phyloP scores from a whole-genome alignment of 1,284 basidiomycete species.

The Rhodotorula sp. region DNA sequence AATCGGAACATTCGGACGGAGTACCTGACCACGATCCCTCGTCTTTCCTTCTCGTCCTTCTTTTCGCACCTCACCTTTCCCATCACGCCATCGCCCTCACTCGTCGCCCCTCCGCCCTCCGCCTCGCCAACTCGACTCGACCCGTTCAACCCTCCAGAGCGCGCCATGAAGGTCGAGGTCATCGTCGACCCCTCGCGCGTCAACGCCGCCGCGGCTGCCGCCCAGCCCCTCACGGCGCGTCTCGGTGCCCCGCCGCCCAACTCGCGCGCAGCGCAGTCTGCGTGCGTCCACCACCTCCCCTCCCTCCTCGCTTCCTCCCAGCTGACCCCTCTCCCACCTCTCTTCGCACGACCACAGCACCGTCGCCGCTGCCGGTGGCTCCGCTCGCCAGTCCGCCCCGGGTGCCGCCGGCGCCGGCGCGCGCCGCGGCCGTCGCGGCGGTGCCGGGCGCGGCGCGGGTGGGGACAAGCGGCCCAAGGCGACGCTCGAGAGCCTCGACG shows the following conservation, averaged over 20 bases:
- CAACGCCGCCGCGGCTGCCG: slow-evolving; percentile 50
- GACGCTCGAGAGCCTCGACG: slow-evolving; percentile 61
- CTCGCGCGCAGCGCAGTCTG: slow-evolving; percentile 39
- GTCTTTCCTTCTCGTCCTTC: neutral
- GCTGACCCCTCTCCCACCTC: neutral
- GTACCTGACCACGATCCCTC: neutral
- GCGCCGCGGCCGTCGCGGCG: slow-evolving; percentile 47
- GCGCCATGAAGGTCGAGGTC: slow-evolving; percentile 98
- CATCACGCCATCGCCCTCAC: neutral
- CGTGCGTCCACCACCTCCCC: slow-evolving; percentile 23
- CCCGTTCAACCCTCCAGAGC: slow-evolving; percentile 61
- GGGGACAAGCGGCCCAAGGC: slow-evolving; percentile 51
- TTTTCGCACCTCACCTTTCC: neutral
- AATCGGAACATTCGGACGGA: too few relatives aligned
- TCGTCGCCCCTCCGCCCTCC: neutral
- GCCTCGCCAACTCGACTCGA: neutral
- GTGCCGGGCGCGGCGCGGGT: neutral
- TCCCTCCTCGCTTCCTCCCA: neutral
- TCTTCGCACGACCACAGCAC: slow-evolving; percentile 8
- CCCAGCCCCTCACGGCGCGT: slow-evolving; percentile 43
- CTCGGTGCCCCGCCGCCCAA: slow-evolving; percentile 56
- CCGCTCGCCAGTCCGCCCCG: slow-evolving; percentile 34
- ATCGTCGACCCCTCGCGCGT: slow-evolving; percentile 79
- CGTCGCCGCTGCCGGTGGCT: slow-evolving; percentile 35
- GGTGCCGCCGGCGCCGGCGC: slow-evolving; percentile 51